Evolutionary conservation across 2,329 filamentous ascomycete species (phyloP).

Genomic region (Geoglossum cookeanum): DNA sequence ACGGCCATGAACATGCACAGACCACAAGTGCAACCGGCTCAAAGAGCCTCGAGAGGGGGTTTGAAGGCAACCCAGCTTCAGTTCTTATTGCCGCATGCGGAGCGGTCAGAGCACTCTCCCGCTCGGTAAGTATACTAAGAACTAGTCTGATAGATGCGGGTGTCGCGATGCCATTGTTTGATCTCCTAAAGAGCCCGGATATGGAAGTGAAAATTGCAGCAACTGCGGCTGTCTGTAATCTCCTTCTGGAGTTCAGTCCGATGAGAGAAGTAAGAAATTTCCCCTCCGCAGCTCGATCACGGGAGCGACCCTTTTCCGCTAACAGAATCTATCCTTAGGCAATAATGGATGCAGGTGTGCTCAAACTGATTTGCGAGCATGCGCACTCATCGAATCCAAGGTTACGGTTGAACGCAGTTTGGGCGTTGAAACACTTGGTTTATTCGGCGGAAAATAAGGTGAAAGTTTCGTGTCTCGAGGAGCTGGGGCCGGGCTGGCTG

Average conservation of each 20-base stretch:
- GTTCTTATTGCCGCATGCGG: conserved; percentile 77
- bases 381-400: conserved; percentile 65
- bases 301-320: background rate
- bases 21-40: background rate
- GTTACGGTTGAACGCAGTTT: conserved; percentile 68
- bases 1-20: background rate
- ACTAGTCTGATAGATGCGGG: conserved; percentile 77
- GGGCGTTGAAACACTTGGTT: conserved; percentile 85
- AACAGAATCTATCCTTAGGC: conserved; percentile 26
- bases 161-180: conserved; percentile 58
- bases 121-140: conserved; percentile 66
- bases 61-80: conserved; percentile 48
- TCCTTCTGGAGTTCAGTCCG: conserved; percentile 76
- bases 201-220: conserved; percentile 71
- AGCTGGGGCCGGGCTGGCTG: conserved; percentile 63
- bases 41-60: background rate
- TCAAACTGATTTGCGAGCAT: conserved; percentile 63
- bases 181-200: conserved; percentile 54
- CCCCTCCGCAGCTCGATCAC: background rate
- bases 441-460: conserved; percentile 49
- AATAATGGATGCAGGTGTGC: conserved; percentile 52
- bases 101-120: conserved; percentile 59
- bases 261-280: conserved; percentile 49
- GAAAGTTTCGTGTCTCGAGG: conserved; percentile 60
- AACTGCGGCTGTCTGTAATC: conserved; percentile 65